Base-by-base conservation (phyloP, 805 yeast species). In the Cyberlindnera nakhonratchasimensis region DNA sequence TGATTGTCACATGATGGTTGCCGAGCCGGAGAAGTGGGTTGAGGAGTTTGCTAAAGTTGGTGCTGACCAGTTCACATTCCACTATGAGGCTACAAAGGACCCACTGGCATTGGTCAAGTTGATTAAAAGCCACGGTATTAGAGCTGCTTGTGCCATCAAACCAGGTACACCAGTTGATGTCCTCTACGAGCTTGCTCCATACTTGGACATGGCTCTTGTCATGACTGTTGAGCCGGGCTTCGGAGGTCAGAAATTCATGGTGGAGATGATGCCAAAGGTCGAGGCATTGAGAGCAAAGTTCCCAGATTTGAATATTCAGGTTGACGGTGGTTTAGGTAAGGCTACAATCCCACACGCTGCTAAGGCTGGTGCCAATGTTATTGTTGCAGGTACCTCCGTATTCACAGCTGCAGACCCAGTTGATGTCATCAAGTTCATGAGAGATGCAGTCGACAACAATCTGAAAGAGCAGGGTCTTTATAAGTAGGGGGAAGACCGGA, bases 151-250 rank as follows among this genome's bases (percentile, higher is more conserved):
- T 66, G 96, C 98, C 7, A 73, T 93, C 54, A 91, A 91, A 65
- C 99, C 99, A 43, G 86, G 83, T 31, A 93, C 99, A 1, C 79
- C 90, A 0, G 93, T 86, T 18, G 93, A 84, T 45, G 95, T 78
- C 3, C 73, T 90, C 32, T 80, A 71, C 55, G 90, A 86, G 22
- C 67, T 86, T 46, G 91, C 82, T 20, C 82, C 82, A 36, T 69
- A 77, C 43, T 71, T 91, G 53, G 98, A 93, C 63, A 87, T 91
- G 96, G 90, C 87, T n/a, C 72, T 93, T 45, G 83, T 93, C 32
- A 93, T 91, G 98, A 93, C 99, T 3, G 98, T 93, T 26, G 99
- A 93, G 68, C 99, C 99, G 12, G 99, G 99, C 1, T 91, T 93
- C 62, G 99, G 99, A 18, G 99, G 99, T 34, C 99, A 93, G 68